phyloP scores from a whole-genome alignment of 2,329 filamentous ascomycete genomes.

The Sclerotinia glacialis region DNA sequence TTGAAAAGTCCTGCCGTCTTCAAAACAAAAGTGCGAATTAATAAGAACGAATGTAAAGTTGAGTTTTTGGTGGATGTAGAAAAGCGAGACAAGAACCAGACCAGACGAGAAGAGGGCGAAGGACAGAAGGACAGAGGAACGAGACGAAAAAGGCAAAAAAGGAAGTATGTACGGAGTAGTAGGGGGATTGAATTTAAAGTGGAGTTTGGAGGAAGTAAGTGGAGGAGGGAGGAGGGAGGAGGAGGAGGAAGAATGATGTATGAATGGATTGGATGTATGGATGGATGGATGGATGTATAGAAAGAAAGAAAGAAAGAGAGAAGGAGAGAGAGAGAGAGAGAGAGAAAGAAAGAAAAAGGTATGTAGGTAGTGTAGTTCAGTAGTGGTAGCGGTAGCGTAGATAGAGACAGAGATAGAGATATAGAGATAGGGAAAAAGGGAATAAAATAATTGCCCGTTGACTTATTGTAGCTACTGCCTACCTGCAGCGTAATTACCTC shows the following conservation, averaged over 20 bases:
- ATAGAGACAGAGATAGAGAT: neutral
- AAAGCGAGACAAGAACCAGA: neutral
- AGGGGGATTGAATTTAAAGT: constrained; percentile 8
- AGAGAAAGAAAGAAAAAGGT: neutral
- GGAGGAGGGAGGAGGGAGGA: neutral
- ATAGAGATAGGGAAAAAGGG: neutral
- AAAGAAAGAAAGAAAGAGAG: neutral
- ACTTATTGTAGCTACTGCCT: no score
- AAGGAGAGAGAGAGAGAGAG: neutral
- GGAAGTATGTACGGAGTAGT: no score
- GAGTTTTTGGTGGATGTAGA: neutral
- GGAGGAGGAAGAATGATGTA: neutral
- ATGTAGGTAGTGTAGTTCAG: no score
- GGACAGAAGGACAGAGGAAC: neutral
- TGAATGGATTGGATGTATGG: neutral
- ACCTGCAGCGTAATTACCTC: no score
- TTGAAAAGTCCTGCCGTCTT: constrained; percentile 12
- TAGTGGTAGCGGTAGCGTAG: neutral
- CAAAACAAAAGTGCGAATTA: neutral
- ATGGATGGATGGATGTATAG: neutral
- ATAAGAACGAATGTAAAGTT: constrained; percentile 11
- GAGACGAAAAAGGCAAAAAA: neutral
- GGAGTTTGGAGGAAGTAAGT: neutral
- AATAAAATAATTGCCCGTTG: neutral
- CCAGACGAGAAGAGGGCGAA: neutral